These are phyloP conservation scores for Beta macrorhiza DNA, from an alignment of 179 eudicot species.

Conservation along the genomic window DNA sequence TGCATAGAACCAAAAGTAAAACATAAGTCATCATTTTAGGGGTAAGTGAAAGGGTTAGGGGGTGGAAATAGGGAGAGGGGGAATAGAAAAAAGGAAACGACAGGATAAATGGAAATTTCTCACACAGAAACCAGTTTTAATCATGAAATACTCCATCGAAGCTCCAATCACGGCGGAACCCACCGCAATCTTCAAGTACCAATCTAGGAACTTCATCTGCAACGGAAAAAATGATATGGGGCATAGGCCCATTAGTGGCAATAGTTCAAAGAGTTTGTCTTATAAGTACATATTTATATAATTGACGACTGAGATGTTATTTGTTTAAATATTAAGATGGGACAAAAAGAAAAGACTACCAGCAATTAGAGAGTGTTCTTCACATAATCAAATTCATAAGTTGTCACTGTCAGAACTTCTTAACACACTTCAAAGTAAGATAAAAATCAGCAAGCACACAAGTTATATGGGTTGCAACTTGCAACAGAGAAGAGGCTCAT, in stretches of 20 bases:
- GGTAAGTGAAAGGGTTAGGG: neutral
- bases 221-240: neutral
- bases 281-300: neutral
- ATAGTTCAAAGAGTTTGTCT: neutral
- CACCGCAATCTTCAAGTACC: constrained; percentile 76
- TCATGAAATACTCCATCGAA: constrained; percentile 90
- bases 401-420: neutral
- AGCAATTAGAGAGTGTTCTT: neutral
- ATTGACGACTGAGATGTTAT: neutral
- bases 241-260: neutral
- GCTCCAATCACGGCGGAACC: constrained; percentile 72
- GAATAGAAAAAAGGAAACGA: neutral
- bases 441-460: neutral
- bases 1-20: neutral
- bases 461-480: too few species aligned
- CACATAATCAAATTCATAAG: neutral
- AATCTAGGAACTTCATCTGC: constrained; percentile 65
- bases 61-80: neutral
- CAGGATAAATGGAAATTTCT: constrained; percentile 33
- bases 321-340: too few species aligned
- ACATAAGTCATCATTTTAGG: neutral
- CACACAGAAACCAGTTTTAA: constrained; percentile 91
- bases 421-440: neutral
- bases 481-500: too few species aligned
- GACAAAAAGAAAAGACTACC: neutral